Evolutionary conservation across 768 basidiomycete genomes (phyloP).

Genomic region (Chalciporus piperatus): DNA sequence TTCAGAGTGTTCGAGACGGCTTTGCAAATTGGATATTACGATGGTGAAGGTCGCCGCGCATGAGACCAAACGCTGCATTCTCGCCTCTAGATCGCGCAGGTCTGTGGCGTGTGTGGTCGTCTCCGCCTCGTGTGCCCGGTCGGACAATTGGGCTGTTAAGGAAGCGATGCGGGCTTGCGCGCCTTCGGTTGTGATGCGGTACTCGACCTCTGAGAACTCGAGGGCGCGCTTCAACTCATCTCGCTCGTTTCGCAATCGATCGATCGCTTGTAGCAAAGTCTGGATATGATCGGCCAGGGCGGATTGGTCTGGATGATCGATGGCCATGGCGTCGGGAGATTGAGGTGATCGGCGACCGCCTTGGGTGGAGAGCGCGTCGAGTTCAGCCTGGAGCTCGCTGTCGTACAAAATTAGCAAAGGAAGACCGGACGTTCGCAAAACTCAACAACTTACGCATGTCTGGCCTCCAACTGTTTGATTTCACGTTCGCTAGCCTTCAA

Average conservation of each 20-base stretch:
- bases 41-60: constrained; percentile 36
- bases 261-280: constrained; percentile 57
- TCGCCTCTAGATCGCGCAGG: constrained; percentile 3
- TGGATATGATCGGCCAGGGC: constrained; percentile 43
- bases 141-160: constrained; percentile 24
- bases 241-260: constrained; percentile 66
- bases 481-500: constrained; percentile 21
- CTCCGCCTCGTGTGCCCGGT: constrained; percentile 21
- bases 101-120: constrained; percentile 1
- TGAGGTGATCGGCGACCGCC: background rate
- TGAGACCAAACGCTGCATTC: constrained; percentile 31
- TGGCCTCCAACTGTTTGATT: constrained; percentile 23
- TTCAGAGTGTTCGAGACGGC: constrained; percentile 24
- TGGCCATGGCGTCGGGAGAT: constrained; percentile 2
- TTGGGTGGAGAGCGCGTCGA: constrained; percentile 6
- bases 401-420: constrained; percentile 1
- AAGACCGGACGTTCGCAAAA: background rate
- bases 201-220: constrained; percentile 67
- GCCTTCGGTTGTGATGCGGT: constrained; percentile 59
- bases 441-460: constrained; percentile 25
- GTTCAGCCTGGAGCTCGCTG: constrained; percentile 22
- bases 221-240: constrained; percentile 61
- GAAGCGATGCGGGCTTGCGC: constrained; percentile 49
- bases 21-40: constrained; percentile 39
- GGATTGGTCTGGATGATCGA: constrained; percentile 16